Percentiles rank a stretch among this genome's conserved stretches.
These are phyloP conservation scores for Letharia lupina DNA, from an alignment of 495 filamentous ascomycete genomes.

Conservation along the genomic window DNA sequence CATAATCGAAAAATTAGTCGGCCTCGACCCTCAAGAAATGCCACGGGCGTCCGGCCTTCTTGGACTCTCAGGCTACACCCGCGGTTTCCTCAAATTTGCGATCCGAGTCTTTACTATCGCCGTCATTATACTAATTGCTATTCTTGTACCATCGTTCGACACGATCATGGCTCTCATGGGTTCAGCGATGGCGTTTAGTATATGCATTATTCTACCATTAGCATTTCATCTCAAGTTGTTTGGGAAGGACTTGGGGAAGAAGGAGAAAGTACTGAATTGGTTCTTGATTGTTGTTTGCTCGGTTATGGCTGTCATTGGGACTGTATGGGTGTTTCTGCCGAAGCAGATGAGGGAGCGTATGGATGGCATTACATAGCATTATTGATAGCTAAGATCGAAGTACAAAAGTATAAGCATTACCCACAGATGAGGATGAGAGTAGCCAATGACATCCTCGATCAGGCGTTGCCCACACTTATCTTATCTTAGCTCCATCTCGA, in stretches of 20 bases:
- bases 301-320: conserved; percentile 65
- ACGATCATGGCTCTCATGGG: conserved; percentile 92
- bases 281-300: conserved; percentile 59
- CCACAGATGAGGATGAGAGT: neutral
- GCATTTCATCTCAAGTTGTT: conserved; percentile 93
- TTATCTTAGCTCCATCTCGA: neutral
- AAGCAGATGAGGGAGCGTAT: conserved; percentile 35
- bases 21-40: conserved; percentile 53
- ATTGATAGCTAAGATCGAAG: neutral
- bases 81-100: conserved; percentile 48
- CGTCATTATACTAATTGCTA: conserved; percentile 58
- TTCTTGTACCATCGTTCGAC: conserved; percentile 83
- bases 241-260: conserved; percentile 58
- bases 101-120: conserved; percentile 53
- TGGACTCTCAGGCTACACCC: conserved; percentile 49
- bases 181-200: conserved; percentile 82
- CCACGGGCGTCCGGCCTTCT: conserved; percentile 37
- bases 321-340: conserved; percentile 81
- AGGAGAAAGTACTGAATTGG: conserved; percentile 60
- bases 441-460: neutral
- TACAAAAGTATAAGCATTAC: neutral
- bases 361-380: conserved; percentile 13
- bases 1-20: conserved; percentile 70
- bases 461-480: neutral
- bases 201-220: conserved; percentile 84